Evolutionary conservation across 2,329 filamentous ascomycete species (phyloP).

Genomic region (Colletotrichum spinosum): DNA sequence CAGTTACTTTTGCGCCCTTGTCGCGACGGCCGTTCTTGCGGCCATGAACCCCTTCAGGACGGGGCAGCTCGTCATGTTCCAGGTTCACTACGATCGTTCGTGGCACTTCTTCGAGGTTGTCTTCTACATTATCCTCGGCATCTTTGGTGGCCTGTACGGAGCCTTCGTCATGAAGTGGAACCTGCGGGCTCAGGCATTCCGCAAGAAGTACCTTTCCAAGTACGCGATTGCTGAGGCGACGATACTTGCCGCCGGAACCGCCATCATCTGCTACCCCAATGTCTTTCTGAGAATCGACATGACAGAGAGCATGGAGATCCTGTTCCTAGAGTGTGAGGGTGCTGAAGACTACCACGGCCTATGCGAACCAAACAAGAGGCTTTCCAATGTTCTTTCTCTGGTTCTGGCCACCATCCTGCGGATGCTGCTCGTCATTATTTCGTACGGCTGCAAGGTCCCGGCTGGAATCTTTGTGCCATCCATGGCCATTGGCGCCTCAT

Average conservation of each 20-base stretch:
- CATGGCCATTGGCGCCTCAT: conserved; percentile 96
- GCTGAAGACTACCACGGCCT: conserved; percentile 89
- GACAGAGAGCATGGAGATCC: conserved; percentile 99
- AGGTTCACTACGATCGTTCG: conserved; percentile 92
- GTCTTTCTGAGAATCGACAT: conserved; percentile 96
- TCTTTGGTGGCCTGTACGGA: conserved; percentile 95
- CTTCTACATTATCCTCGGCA: conserved; percentile 89
- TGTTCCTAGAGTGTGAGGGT: conserved; percentile 94
- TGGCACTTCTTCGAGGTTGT: conserved; percentile 98
- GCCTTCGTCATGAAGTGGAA: conserved; percentile 99
- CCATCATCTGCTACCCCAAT: conserved; percentile 96
- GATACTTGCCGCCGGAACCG: conserved; percentile 83
- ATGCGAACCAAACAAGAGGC: conserved; percentile 82
- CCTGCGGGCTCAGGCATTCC: conserved; percentile 87
- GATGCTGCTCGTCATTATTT: conserved; percentile 89
- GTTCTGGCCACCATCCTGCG: conserved; percentile 83
- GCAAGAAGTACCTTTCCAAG: conserved; percentile 88
- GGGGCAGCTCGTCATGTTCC: conserved; percentile 98
- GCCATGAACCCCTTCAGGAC: conserved; percentile 98
- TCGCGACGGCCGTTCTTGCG: conserved; percentile 91
- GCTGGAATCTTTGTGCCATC: conserved; percentile 98
- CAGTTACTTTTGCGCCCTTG: conserved; percentile 96
- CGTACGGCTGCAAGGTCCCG: conserved; percentile 97
- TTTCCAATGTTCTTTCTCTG: conserved; percentile 83
- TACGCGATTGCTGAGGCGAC: conserved; percentile 91